These are phyloP conservation scores for Xylaria acuta DNA, from an alignment of 495 filamentous ascomycete species.

Conservation along the genomic window DNA sequence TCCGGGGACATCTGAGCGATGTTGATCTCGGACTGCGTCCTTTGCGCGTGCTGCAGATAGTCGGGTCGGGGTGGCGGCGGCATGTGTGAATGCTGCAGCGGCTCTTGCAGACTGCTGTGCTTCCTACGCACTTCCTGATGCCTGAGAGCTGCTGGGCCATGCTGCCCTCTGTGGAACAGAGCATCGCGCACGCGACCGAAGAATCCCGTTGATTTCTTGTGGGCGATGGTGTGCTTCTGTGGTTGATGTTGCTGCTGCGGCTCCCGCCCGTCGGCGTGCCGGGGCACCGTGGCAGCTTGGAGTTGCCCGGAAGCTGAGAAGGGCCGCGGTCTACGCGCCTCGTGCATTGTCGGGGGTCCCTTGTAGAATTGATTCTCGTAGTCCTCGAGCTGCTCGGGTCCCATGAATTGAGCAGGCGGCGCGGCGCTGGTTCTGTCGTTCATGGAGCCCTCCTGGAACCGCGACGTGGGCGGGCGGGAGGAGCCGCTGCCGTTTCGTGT, in stretches of 20 bases:
- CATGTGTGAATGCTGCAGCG: slow-evolving; percentile 18
- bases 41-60: slow-evolving; percentile 32
- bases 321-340: slow-evolving; percentile 29
- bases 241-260: background rate
- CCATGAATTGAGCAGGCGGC: slow-evolving; percentile 69
- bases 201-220: slow-evolving; percentile 40
- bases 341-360: slow-evolving; percentile 22
- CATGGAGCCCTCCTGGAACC: slow-evolving; percentile 79
- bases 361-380: slow-evolving; percentile 48
- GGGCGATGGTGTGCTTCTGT: slow-evolving; percentile 27
- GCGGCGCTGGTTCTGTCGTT: slow-evolving; percentile 73
- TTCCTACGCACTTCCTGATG: slow-evolving; percentile 32
- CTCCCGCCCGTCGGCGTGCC: background rate
- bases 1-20: slow-evolving; percentile 30
- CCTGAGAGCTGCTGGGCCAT: slow-evolving; percentile 7
- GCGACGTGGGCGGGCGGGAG: slow-evolving; percentile 50
- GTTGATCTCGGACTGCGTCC: slow-evolving; percentile 39
- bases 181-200: slow-evolving; percentile 38
- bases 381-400: slow-evolving; percentile 48
- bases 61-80: slow-evolving; percentile 31
- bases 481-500: slow-evolving; percentile 54
- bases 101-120: slow-evolving; percentile 37
- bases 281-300: background rate
- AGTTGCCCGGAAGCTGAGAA: slow-evolving; percentile 27
- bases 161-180: slow-evolving; percentile 26